Base-by-base conservation (phyloP, 768 basidiomycete genomes). In the Lyophyllum atratum region DNA sequence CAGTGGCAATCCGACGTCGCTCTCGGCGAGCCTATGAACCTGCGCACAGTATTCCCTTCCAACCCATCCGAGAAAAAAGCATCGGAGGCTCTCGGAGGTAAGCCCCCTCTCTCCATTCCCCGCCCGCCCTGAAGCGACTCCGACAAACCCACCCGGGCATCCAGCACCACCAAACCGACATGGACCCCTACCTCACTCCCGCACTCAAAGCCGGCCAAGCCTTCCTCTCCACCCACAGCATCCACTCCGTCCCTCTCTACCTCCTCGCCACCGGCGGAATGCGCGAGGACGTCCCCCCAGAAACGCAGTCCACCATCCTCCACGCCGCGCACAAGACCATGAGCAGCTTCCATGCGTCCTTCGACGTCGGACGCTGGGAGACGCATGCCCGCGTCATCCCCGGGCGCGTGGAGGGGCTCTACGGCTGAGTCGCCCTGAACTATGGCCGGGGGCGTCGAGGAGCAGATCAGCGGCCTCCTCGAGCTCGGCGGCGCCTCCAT, bases 241-340 rank as follows among this genome's bases (percentile, higher is more conserved):
- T 54, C 19, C 37, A 52, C 19, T 31, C 39, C 29, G 52, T 57
- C 7, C 59, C 55, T 2, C 21, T 60, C 8, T 57, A 60, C 46
- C 55, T 60, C 19, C 51, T 60, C 34, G 59, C 59, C 4, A 60
- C 59, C 6, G 59, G 59, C 6, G 59, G 59, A 2, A 60, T 60
- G 59, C 55, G 59, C 26, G 46, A 59, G 40, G 21, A 6, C 14
- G 14, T 60, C 14, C 17, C 46, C 15, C n/a, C 7, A 5, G 45
- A 53, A 2, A 24, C 14, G 29, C 54, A 56, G 19, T 33, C 25
- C 7, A 29, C n/a, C n/a, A 22, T 60, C 42, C 48, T 56, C 28
- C 40, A 37, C 17, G 51, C 48, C 17, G 55, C 55, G n/a, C 48
- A 56, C 43, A 31, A 15, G 2, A 46, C 44, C 33, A 56, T 54